Evolutionary conservation across 805 yeast genomes (phyloP).

Genomic region (Candida sonorensis): DNA sequence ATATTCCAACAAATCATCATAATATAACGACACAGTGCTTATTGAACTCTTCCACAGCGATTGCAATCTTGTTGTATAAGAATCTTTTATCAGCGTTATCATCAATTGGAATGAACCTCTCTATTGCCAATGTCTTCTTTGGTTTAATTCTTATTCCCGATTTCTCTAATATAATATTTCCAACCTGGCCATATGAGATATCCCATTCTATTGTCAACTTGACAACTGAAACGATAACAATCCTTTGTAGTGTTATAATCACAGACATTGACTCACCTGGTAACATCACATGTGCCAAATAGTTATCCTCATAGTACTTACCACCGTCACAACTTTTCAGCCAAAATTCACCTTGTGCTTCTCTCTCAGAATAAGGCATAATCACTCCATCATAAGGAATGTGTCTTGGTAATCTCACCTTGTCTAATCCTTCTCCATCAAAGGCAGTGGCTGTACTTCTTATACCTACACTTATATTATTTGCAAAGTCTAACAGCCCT

Average conservation of each 20-base stretch:
- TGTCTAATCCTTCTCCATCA: constrained; percentile 69
- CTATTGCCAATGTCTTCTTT: constrained; percentile 33
- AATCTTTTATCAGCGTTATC: constrained; percentile 56
- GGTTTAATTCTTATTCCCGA: constrained; percentile 71
- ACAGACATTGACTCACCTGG: constrained; percentile 77
- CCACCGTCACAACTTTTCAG: constrained; percentile 82
- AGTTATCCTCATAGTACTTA: constrained; percentile 58
- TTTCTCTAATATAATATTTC: constrained; percentile 65
- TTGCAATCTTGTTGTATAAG: constrained; percentile 63
- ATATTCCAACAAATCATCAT: constrained; percentile 2
- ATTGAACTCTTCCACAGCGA: constrained; percentile 79
- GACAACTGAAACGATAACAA: constrained; percentile 61
- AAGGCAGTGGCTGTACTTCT: constrained; percentile 87
- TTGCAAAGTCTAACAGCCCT: constrained; percentile 88
- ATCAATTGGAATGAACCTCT: constrained; percentile 67
- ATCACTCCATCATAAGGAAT: constrained; percentile 66
- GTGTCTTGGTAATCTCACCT: constrained; percentile 77
- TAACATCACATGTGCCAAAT: constrained; percentile 78
- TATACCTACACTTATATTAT: constrained; percentile 90
- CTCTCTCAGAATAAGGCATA: constrained; percentile 70
- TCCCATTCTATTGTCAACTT: constrained; percentile 65
- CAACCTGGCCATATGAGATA: constrained; percentile 55
- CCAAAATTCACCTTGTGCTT: constrained; percentile 94
- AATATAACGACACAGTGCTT: constrained; percentile 32
- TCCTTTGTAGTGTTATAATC: constrained; percentile 64